Evolutionary conservation across 1,284 basidiomycete genomes (phyloP).

Genomic region (Agroathelia rolfsii): DNA sequence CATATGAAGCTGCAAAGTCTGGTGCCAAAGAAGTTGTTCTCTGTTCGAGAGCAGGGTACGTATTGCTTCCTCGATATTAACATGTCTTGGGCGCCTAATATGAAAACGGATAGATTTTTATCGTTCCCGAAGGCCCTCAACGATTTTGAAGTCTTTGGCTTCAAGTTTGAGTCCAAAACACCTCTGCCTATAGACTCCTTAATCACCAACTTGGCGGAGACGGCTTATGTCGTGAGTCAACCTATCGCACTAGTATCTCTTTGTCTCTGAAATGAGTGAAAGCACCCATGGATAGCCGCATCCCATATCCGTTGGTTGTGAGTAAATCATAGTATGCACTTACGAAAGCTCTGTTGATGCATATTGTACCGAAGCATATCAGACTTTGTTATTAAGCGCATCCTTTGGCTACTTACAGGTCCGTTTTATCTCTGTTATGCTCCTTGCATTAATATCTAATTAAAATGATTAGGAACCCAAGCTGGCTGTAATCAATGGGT

Average conservation of each 20-base stretch:
- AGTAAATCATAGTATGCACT: conserved; percentile 12
- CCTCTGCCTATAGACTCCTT: conserved; percentile 51
- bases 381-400: conserved; percentile 53
- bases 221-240: conserved; percentile 38
- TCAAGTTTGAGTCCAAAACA: conserved; percentile 28
- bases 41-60: conserved; percentile 38
- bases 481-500: conserved; percentile 64
- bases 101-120: conserved; percentile 29
- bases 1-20: conserved; percentile 40
- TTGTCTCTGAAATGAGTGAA: no score
- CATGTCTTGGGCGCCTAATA: not conserved
- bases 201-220: conserved; percentile 48
- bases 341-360: conserved; percentile 1
- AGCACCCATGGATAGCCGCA: conserved; percentile 48
- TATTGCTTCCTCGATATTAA: not conserved
- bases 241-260: conserved; percentile 21
- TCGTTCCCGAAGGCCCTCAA: conserved; percentile 59
- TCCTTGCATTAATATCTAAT: no score
- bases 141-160: conserved; percentile 50
- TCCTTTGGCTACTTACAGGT: conserved; percentile 55
- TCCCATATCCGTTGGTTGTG: conserved; percentile 55
- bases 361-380: no score
- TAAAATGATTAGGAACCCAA: conserved; percentile 26
- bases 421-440: no score
- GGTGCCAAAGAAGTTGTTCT: conserved; percentile 45